Conservation (phyloP, 306 rosid species). For the Lablab purpureus region DNA sequence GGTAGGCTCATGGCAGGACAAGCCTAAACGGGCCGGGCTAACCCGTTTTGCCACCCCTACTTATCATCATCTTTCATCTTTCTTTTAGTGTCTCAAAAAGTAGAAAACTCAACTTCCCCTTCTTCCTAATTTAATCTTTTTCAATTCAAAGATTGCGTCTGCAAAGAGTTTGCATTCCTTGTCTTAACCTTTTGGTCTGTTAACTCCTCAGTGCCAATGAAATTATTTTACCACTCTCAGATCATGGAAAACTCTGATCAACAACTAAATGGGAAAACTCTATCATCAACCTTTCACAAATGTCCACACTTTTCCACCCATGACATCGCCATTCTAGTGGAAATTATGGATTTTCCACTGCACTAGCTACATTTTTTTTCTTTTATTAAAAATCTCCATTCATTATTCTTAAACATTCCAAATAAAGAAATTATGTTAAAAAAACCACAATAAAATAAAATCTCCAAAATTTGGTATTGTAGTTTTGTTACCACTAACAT, state of each 20-base stretch:
- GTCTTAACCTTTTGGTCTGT: constrained; percentile 5
- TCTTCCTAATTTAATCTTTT: not conserved
- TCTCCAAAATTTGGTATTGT: too few species aligned
- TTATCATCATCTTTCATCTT: too few species aligned
- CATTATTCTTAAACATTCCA: constrained; percentile 31
- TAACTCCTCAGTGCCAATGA: constrained; percentile 28
- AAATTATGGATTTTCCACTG: constrained; percentile 35
- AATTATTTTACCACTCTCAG: constrained; percentile 32
- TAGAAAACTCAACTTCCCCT: constrained; percentile 12
- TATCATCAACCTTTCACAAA: not conserved
- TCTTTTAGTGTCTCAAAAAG: constrained; percentile 9
- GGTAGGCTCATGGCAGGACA: too few species aligned
- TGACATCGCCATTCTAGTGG: constrained; percentile 38
- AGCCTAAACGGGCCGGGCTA: too few species aligned
- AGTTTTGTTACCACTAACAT: too few species aligned
- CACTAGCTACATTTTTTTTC: constrained; percentile 14
- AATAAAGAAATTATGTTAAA: constrained; percentile 32
- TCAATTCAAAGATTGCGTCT: constrained; percentile 16
- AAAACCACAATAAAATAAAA: too few species aligned
- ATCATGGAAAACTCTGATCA: constrained; percentile 3
- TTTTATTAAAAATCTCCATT: not conserved
- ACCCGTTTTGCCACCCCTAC: too few species aligned
- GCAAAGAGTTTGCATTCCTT: constrained; percentile 2
- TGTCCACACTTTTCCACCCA: constrained; percentile 18
- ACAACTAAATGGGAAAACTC: not conserved